Evolutionary conservation across 805 yeast species (phyloP), one percentile per base, ranked within the genome.

Genomic region (Cyberlindnera maclurae): DNA sequence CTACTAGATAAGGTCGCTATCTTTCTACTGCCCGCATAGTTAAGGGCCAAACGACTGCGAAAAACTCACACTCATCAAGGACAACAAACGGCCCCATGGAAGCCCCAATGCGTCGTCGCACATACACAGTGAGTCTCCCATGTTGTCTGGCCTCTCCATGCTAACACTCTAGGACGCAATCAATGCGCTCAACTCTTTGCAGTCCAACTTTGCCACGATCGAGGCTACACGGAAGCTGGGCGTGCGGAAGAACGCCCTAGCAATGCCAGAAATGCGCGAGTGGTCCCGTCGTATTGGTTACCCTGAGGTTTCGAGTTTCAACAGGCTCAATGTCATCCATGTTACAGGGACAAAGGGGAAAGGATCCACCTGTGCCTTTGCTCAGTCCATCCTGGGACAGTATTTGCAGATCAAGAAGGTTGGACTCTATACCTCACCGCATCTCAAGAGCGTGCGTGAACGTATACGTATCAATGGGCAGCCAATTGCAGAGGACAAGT

Each of bases 291-390:
- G 90, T 44, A 69, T 78, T 10, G 94, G 90, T 0, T 81, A 82
- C 50, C 37, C 37, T 13, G 51, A 61, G 26, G 77, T 84, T 2
- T 50, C 63, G 3, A 95, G 84, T 45, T 77, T 86, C 55, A 76
- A 89, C 62, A 70, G 62, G 43, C 59, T 93, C 50, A 89, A 89
- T 50, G 71, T 88, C 3, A 72, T 93, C 31, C 99, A 93, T 55
- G 82, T 94, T 28, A 89, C 99, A 0, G 99, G 99, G 15, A 93
- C 99, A 1, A 93, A 93, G 59, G 99, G 99, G 12, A 93, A 93
- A 63, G 99, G 99, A 1, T 88, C 97, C 1, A 90, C 97, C 0
- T 90, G 97, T 61, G 96, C 98, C 0, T 93, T 93, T 56, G 76
- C 88, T 3, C 84, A 85, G 52, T 77, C 93, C 3, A 86, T 94